phyloP scores from a whole-genome alignment of 495 filamentous ascomycete genomes.

The Aspergillus wentii region DNA sequence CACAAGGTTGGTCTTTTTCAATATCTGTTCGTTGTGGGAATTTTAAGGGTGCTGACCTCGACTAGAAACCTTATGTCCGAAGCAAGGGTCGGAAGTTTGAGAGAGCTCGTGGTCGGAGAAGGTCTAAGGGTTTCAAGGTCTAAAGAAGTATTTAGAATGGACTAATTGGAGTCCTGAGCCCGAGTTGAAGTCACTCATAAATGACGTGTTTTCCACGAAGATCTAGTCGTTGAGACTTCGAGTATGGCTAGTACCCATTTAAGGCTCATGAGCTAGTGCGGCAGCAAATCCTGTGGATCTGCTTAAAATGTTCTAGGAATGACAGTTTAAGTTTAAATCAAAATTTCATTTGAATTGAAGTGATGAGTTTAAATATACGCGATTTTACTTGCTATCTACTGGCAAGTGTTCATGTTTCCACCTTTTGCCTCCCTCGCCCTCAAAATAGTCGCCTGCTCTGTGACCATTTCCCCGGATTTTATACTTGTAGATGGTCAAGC shows the following conservation, averaged over 20 bases:
- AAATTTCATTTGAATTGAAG: too few species aligned
- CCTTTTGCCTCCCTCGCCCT: conserved; percentile 54
- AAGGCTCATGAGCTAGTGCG: conserved; percentile 4
- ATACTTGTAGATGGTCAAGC: conserved; percentile 96
- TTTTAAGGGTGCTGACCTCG: conserved; percentile 15
- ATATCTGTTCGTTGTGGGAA: background rate
- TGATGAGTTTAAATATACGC: too few species aligned
- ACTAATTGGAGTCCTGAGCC: too few species aligned
- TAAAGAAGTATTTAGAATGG: too few species aligned
- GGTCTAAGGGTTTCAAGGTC: conserved; percentile 98
- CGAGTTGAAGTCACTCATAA: too few species aligned
- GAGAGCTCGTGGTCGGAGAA: conserved; percentile 92
- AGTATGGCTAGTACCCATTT: conserved; percentile 3
- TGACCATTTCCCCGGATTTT: conserved; percentile 78
- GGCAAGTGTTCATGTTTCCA: conserved; percentile 65
- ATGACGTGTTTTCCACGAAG: conserved; percentile 4
- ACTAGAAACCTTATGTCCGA: conserved; percentile 87
- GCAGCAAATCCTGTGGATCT: conserved; percentile 4
- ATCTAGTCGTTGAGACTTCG: too few species aligned
- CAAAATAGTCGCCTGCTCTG: conserved; percentile 65
- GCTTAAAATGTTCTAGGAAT: too few species aligned
- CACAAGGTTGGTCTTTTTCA: conserved; percentile 68
- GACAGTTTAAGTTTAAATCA: too few species aligned
- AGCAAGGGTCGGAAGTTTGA: conserved; percentile 99
- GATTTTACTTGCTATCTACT: conserved; percentile 4